phyloP scores from a whole-genome alignment of 2,329 filamentous ascomycete species.

The Penicillium vulpinum region DNA sequence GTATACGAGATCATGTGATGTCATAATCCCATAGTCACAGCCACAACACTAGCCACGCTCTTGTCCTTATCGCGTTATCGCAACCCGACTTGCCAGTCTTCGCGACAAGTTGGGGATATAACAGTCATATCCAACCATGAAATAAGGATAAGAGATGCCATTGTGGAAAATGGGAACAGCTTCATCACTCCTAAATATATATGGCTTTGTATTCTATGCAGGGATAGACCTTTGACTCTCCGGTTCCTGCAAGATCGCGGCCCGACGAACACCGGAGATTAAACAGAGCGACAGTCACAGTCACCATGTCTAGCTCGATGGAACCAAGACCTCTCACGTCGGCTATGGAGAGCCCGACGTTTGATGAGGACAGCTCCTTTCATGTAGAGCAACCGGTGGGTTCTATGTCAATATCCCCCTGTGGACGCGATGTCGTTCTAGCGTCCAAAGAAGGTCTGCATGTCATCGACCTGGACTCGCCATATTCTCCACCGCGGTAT shows the following conservation, averaged over 20 bases:
- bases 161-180: conserved; percentile 4
- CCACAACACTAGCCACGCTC: conserved; percentile 9
- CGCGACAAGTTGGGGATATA: not conserved
- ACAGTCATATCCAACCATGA: not conserved
- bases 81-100: conserved; percentile 7
- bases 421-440: conserved; percentile 83
- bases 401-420: conserved; percentile 89
- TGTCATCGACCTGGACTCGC: conserved; percentile 88
- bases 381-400: conserved; percentile 77
- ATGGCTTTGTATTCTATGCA: not conserved
- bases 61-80: conserved; percentile 16
- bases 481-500: conserved; percentile 81
- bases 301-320: conserved; percentile 37
- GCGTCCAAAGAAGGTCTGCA: conserved; percentile 87
- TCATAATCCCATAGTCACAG: conserved; percentile 1
- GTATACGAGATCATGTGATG: conserved; percentile 15
- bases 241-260: conserved; percentile 9
- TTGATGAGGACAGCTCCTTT: conserved; percentile 80
- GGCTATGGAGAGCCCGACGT: conserved; percentile 82
- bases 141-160: conserved; percentile 1
- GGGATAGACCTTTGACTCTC: conserved; percentile 2
- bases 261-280: conserved; percentile 7
- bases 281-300: conserved; percentile 8
- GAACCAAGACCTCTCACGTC: conserved; percentile 46
- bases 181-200: not conserved